phyloP scores from a whole-genome alignment of 345 rosid genomes.

The Stellera chamaejasme region DNA sequence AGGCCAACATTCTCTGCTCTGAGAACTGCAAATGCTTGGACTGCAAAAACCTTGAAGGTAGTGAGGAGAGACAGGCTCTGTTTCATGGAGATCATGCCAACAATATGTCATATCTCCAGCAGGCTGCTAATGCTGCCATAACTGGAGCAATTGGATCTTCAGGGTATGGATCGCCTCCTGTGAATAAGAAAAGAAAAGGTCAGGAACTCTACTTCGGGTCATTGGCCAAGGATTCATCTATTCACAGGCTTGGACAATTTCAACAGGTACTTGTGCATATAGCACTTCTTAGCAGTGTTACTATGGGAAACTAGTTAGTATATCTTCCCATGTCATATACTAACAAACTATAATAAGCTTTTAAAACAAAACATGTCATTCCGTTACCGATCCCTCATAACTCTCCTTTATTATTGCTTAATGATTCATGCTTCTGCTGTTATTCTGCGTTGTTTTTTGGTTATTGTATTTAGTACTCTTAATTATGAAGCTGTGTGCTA shows the following conservation, averaged over 20 bases:
- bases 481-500: neutral
- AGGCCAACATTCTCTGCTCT: slow-evolving; percentile 93
- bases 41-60: slow-evolving; percentile 97
- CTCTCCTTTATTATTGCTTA: neutral
- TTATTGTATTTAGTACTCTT: neutral
- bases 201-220: slow-evolving; percentile 65
- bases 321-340: neutral
- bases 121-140: slow-evolving; percentile 98
- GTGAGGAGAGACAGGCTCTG: slow-evolving; percentile 93
- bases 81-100: slow-evolving; percentile 89
- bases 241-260: slow-evolving; percentile 52
- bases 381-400: neutral
- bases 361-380: neutral
- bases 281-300: neutral
- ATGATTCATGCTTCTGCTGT: neutral
- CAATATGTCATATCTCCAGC: slow-evolving; percentile 82
- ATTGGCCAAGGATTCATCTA: slow-evolving; percentile 39
- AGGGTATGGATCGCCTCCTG: slow-evolving; percentile 72
- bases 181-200: slow-evolving; percentile 76
- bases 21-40: slow-evolving; percentile 96
- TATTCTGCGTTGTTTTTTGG: neutral
- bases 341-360: neutral
- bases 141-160: slow-evolving; percentile 98
- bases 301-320: neutral
- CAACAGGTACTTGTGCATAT: slow-evolving; percentile 50